Percentiles rank a stretch among this genome's conserved stretches.
These are phyloP conservation scores for Saturnispora saitoi DNA, from an alignment of 805 yeast genomes.

Conservation along the genomic window DNA sequence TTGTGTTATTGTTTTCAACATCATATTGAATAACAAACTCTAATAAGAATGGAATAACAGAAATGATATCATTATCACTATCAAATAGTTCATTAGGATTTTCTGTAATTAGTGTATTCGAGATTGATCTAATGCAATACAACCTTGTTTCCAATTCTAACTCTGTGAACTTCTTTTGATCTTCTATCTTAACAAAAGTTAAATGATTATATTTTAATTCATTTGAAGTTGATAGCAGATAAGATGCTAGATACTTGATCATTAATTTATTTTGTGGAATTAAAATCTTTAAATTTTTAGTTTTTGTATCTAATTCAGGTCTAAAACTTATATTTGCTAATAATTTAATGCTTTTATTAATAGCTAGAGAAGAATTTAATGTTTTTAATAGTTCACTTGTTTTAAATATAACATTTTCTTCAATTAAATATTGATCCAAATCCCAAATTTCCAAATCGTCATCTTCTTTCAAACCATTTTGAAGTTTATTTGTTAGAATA, in stretches of 20 bases:
- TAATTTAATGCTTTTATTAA: constrained; percentile 2
- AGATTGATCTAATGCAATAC: constrained; percentile 34
- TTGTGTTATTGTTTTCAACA: constrained; percentile 12
- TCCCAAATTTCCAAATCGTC: constrained; percentile 21
- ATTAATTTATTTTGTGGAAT: constrained; percentile 12
- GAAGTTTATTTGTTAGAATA: constrained; percentile 18
- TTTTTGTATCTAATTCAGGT: constrained; percentile 24
- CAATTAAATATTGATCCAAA: constrained; percentile 18
- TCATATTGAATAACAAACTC: constrained; percentile 39
- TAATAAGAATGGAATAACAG: constrained; percentile 39
- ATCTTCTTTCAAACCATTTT: constrained; percentile 24
- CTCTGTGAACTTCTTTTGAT: constrained; percentile 12
- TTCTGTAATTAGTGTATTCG: constrained; percentile 34
- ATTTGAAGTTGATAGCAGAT: constrained; percentile 28
- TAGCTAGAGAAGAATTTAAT: background rate
- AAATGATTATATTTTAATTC: constrained; percentile 17
- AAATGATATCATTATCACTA: constrained; percentile 31
- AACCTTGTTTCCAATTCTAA: constrained; percentile 19
- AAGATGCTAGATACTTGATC: constrained; percentile 25
- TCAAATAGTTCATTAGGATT: constrained; percentile 36
- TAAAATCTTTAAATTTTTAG: background rate
- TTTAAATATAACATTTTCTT: constrained; percentile 14
- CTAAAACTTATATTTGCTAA: constrained; percentile 1
- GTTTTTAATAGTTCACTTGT: constrained; percentile 5
- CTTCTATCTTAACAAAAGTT: constrained; percentile 20